A percentile compares a stretch with the other conserved stretches of the same genome.
Conservation (phyloP, 345 rosid species). For the Sonneratia alba region DNA sequence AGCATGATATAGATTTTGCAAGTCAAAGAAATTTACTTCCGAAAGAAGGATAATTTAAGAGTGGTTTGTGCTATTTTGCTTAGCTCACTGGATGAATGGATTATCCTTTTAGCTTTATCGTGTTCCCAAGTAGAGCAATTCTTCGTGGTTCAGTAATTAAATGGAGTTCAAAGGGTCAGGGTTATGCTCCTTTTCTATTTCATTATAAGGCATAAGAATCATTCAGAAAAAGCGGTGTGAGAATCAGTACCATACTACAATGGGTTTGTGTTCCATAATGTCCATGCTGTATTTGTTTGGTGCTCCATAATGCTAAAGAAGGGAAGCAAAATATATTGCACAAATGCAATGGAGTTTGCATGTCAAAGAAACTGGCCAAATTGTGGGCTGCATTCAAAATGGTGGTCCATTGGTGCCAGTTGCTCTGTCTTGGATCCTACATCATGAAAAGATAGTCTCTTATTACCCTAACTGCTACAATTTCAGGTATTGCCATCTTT, state of each 20-base stretch:
- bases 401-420: background rate
- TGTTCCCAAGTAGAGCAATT: background rate
- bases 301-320: background rate
- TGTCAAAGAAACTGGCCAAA: background rate
- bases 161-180: too few relatives aligned
- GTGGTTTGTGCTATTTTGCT: too few relatives aligned
- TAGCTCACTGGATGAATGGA: too few relatives aligned
- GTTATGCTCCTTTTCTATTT: background rate
- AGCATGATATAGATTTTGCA: background rate
- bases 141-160: too few relatives aligned
- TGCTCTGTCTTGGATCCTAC: background rate
- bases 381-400: background rate
- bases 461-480: background rate
- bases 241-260: too few relatives aligned
- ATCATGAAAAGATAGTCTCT: background rate
- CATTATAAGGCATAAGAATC: background rate
- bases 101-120: background rate
- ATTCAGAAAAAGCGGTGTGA: too few relatives aligned
- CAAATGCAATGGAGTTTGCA: too few relatives aligned
- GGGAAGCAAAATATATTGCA: background rate
- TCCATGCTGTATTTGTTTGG: too few relatives aligned
- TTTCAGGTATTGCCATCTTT: constrained; percentile 42
- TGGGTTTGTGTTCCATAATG: too few relatives aligned
- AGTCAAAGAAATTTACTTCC: background rate
- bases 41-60: background rate